These are phyloP conservation scores for Neocatenulostroma microsporum DNA, from an alignment of 2,329 filamentous ascomycete genomes.

Conservation along the genomic window DNA sequence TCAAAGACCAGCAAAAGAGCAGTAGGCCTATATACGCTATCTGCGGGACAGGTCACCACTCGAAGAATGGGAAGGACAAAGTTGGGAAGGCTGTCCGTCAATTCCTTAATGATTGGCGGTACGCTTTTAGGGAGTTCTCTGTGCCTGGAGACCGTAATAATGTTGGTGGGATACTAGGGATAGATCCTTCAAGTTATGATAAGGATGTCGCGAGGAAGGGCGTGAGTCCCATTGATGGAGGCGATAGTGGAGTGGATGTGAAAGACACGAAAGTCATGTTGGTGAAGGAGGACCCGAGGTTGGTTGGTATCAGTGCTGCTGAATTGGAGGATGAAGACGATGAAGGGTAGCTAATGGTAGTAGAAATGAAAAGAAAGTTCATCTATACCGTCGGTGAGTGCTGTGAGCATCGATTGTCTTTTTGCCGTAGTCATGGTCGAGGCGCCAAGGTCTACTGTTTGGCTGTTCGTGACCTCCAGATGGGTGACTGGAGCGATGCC, in stretches of 20 bases:
- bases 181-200: constrained; percentile 55
- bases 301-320: no score
- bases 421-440: no score
- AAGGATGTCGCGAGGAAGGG: constrained; percentile 24
- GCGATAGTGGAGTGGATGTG: constrained; percentile 33
- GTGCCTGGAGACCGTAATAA: constrained; percentile 93
- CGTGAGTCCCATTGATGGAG: constrained; percentile 31
- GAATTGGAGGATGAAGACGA: no score
- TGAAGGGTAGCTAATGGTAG: no score
- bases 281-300: constrained; percentile 29
- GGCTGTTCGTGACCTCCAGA: no score
- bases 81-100: constrained; percentile 86
- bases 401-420: no score
- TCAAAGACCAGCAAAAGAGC: constrained; percentile 64
- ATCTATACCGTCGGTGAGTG: no score
- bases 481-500: no score
- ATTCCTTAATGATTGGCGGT: constrained; percentile 92
- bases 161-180: constrained; percentile 56
- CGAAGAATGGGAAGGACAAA: constrained; percentile 98
- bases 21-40: constrained; percentile 79
- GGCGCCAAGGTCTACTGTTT: no score
- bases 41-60: constrained; percentile 93
- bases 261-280: constrained; percentile 30
- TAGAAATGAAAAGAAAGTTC: no score
- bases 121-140: constrained; percentile 91